A percentile compares a stretch with the other conserved stretches of the same genome.
phyloP scores from a whole-genome alignment of 2,329 filamentous ascomycete species.

The Fusarium incarnatum region DNA sequence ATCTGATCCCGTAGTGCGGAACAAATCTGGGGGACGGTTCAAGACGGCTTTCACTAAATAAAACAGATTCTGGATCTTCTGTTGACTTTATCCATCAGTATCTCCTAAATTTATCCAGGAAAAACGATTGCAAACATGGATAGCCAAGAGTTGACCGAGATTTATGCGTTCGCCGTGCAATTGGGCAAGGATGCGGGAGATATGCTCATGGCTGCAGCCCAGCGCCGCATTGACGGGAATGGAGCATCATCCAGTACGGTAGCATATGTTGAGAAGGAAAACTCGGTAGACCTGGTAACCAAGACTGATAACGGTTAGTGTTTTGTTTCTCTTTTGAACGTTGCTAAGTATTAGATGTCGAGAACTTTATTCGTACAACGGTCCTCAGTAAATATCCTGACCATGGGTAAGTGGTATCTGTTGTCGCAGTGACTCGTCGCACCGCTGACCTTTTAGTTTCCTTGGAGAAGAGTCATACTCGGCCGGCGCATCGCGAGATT shows the following conservation, averaged over 20 bases:
- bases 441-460: slow-evolving; percentile 62
- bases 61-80: slow-evolving; percentile 9
- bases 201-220: slow-evolving; percentile 72
- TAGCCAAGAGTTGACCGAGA: slow-evolving; percentile 67
- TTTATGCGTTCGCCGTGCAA: slow-evolving; percentile 77
- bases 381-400: slow-evolving; percentile 71
- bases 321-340: not conserved
- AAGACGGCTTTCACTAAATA: slow-evolving; percentile 33
- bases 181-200: slow-evolving; percentile 76
- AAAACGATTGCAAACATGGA: slow-evolving; percentile 45
- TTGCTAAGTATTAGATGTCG: slow-evolving; percentile 66
- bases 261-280: slow-evolving; percentile 72
- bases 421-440: not conserved
- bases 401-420: slow-evolving; percentile 67
- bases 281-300: slow-evolving; percentile 81
- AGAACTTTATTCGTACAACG: slow-evolving; percentile 73
- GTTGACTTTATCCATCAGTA: not conserved
- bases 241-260: slow-evolving; percentile 33
- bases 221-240: slow-evolving; percentile 43
- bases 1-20: slow-evolving; percentile 34
- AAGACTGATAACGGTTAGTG: slow-evolving; percentile 76
- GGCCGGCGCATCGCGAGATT: slow-evolving; percentile 73
- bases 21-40: slow-evolving; percentile 29
- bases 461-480: slow-evolving; percentile 83
- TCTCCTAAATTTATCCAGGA: slow-evolving; percentile 1